Base-by-base conservation (phyloP, 306 rosid species). In the Acacia acuminata region DNA sequence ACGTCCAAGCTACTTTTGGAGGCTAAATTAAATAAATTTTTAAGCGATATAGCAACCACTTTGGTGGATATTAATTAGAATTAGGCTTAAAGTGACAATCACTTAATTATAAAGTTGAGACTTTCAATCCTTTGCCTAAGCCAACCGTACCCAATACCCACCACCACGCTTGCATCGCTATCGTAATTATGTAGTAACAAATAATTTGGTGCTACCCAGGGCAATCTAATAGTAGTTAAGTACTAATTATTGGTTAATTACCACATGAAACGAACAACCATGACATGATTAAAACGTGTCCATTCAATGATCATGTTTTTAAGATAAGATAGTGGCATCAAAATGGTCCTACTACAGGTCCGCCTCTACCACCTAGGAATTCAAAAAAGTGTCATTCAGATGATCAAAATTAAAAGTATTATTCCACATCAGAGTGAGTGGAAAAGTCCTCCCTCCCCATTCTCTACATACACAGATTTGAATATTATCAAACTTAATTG, bases 51-150 rank as follows among this genome's bases (percentile, higher is more conserved):
- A 22, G 30, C 32, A 53, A 36, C 53, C 43, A 79, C 76, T 40
- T 77, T 36, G 65, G 19, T 11, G 48, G 51, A n/a, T 83, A 63
- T 64, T 72, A 38, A n/a, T 65, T 58, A 25, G 71, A 68, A 78
- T 73, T 78, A 73, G 51, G 73, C 77, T 79, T 78, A 7, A 73
- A 83, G 80, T 61, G 75, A 40, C 75, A 51, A 77, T 44, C 25
- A 44, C 13, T 78, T 14, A 14, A 20, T 45, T 58, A 50, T 48
- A 38, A 55, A 45, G 73, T 47, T 77, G 34, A 40, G 30, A 55
- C 75, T 77, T 77, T 17, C 75, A 71, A 77, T 60, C 19, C 43
- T 14, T 55, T 27, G 72, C 14, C 34, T 27, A 68, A 10, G 70
- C 72, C 38, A 38, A 45, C 4, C 20, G 63, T 50, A 73, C n/a